These are phyloP conservation scores for Elaeis guineensis DNA, from an alignment of 176 grass and related monocot genomes.

Conservation along the genomic window DNA sequence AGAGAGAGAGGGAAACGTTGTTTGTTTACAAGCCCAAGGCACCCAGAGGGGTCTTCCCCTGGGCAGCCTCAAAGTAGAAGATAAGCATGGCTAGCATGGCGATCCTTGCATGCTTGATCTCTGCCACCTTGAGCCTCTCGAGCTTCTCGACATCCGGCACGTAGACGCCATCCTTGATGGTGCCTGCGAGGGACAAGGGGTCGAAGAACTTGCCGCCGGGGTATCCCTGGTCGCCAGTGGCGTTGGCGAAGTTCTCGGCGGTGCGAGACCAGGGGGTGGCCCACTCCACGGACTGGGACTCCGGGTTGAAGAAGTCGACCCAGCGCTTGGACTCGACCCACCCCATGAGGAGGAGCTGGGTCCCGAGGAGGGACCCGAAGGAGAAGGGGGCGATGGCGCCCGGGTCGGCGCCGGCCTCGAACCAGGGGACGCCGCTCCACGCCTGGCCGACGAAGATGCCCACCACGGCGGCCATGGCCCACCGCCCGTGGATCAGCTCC, in stretches of 20 bases:
- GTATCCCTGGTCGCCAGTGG: conserved; percentile 87
- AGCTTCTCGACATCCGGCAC: conserved; percentile 70
- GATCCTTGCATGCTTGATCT: conserved; percentile 93
- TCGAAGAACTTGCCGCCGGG: conserved; percentile 98
- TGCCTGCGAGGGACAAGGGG: conserved; percentile 63
- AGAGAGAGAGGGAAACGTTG: background rate
- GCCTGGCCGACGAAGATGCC: conserved; percentile 94
- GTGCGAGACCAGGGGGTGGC: conserved; percentile 93
- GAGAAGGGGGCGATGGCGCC: conserved; percentile 90
- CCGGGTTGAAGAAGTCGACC: conserved; percentile 99
- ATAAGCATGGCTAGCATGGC: conserved; percentile 97
- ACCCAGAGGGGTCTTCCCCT: conserved; percentile 93
- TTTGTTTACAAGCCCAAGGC: conserved; percentile 58
- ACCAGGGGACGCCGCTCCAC: conserved; percentile 95
- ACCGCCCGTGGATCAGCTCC: conserved; percentile 94
- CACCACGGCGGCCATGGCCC: conserved; percentile 87
- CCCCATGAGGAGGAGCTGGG: conserved; percentile 92
- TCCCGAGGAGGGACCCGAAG: conserved; percentile 84
- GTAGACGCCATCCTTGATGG: conserved; percentile 59
- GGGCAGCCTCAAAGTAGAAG: conserved; percentile 99
- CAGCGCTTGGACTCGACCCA: conserved; percentile 98
- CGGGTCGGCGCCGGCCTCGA: conserved; percentile 82
- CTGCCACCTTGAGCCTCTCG: conserved; percentile 82
- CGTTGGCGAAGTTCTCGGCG: conserved; percentile 84
- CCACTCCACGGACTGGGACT: conserved; percentile 89